Percentiles rank a stretch among this genome's conserved stretches.
phyloP scores from a whole-genome alignment of 2,329 filamentous ascomycete species.

The Sporothrix mexicana region DNA sequence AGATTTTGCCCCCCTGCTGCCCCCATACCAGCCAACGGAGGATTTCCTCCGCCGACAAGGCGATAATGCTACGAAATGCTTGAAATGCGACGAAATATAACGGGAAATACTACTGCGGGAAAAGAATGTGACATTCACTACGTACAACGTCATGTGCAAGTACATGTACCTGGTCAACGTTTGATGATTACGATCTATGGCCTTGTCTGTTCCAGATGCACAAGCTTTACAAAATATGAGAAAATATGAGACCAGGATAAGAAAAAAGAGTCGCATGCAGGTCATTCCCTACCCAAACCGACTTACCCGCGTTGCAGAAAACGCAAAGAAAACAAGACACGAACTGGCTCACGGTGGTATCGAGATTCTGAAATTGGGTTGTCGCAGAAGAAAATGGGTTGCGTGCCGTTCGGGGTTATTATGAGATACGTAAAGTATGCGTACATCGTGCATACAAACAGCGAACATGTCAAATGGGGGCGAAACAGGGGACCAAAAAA shows the following conservation, averaged over 20 bases:
- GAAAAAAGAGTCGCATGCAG: background rate
- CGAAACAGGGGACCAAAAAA: background rate
- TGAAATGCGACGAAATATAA: background rate
- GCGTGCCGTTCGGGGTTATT: background rate
- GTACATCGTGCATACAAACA: constrained; percentile 2
- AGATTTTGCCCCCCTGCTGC: background rate
- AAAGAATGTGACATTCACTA: background rate
- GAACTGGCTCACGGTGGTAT: background rate
- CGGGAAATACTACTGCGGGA: background rate
- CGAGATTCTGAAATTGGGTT: background rate
- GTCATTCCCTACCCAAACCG: background rate
- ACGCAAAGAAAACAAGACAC: constrained; percentile 9
- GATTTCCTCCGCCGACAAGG: constrained; percentile 28
- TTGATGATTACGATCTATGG: background rate
- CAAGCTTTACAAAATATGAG: background rate
- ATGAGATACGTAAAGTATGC: constrained; percentile 7
- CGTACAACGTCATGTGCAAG: no score
- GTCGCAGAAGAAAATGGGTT: background rate
- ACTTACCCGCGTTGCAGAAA: constrained; percentile 2
- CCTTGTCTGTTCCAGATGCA: background rate
- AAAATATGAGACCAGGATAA: background rate
- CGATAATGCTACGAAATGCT: background rate
- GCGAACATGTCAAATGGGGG: background rate
- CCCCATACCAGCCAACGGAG: constrained; percentile 24
- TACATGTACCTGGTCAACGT: background rate